Evolutionary conservation across 805 yeast genomes (phyloP).

Genomic region (Yamadazyma philogaea): DNA sequence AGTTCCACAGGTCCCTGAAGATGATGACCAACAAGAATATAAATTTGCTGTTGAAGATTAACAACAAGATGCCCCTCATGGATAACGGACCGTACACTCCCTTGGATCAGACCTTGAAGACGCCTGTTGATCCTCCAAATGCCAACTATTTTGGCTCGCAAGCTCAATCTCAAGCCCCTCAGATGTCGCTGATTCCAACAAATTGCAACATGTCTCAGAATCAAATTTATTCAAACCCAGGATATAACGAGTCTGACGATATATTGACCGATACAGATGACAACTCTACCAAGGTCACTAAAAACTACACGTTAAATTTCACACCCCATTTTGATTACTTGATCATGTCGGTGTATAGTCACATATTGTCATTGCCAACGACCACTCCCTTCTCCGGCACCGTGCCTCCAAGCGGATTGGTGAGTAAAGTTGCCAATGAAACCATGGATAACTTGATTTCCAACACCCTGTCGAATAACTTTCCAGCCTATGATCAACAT

Average conservation of each 20-base stretch:
- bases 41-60: slow-evolving; percentile 33
- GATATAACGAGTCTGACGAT: slow-evolving; percentile 41
- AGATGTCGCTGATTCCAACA: background rate
- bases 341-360: slow-evolving; percentile 31
- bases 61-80: slow-evolving; percentile 23
- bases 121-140: slow-evolving; percentile 35
- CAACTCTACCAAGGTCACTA: slow-evolving; percentile 18
- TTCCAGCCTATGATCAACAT: slow-evolving; percentile 31
- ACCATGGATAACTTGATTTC: slow-evolving; percentile 28
- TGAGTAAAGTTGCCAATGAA: slow-evolving; percentile 42
- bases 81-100: slow-evolving; percentile 41
- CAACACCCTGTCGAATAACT: slow-evolving; percentile 16
- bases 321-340: slow-evolving; percentile 36
- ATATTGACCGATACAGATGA: slow-evolving; percentile 37
- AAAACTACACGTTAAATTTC: slow-evolving; percentile 33
- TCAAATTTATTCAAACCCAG: slow-evolving; percentile 27
- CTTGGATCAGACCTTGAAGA: slow-evolving; percentile 40
- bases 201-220: slow-evolving; percentile 5
- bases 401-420: slow-evolving; percentile 44
- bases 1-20: background rate
- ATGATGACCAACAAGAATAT: slow-evolving; percentile 25
- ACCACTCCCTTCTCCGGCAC: slow-evolving; percentile 44
- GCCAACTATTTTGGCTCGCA: slow-evolving; percentile 7
- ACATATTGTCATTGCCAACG: slow-evolving; percentile 39
- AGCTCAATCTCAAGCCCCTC: slow-evolving; percentile 6